Evolutionary conservation across 352 stramenopile species (phyloP).

Genomic region (Plasmopara viticola): DNA sequence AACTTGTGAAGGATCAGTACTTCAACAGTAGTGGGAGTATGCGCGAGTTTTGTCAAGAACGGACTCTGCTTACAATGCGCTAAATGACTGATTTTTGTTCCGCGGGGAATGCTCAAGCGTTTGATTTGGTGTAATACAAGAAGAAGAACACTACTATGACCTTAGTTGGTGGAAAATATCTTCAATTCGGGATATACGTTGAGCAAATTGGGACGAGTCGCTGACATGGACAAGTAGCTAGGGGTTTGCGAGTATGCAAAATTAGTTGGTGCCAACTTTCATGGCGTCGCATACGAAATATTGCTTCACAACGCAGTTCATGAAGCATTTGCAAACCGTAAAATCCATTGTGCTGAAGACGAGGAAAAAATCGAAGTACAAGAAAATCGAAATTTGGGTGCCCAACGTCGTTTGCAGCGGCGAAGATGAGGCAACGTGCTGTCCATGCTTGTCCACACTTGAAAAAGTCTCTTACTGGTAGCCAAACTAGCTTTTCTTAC

Average conservation of each 20-base stretch:
- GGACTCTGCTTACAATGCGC: background rate
- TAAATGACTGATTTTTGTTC: background rate
- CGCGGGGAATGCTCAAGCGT: conserved; percentile 2
- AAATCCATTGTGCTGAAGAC: background rate
- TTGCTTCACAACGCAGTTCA: conserved; percentile 1
- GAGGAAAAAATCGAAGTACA: background rate
- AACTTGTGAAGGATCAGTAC: too few species aligned
- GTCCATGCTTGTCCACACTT: background rate
- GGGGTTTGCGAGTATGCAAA: conserved; percentile 1
- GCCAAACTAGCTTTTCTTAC: background rate
- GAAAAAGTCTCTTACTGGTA: background rate
- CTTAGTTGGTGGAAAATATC: too few species aligned
- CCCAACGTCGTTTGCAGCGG: background rate
- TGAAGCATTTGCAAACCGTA: background rate
- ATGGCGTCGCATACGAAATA: conserved; percentile 1
- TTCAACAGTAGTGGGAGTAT: conserved; percentile 1
- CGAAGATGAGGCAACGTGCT: background rate
- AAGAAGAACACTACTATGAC: conserved; percentile 10
- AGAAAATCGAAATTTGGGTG: background rate
- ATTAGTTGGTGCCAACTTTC: background rate
- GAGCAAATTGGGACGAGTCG: background rate
- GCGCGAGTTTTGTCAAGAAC: conserved; percentile 1
- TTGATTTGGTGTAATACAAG: conserved; percentile 7
- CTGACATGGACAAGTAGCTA: background rate
- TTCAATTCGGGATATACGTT: background rate